Evolutionary conservation across 176 grass and related monocot species (phyloP).

Genomic region (Oryza glumipatula): DNA sequence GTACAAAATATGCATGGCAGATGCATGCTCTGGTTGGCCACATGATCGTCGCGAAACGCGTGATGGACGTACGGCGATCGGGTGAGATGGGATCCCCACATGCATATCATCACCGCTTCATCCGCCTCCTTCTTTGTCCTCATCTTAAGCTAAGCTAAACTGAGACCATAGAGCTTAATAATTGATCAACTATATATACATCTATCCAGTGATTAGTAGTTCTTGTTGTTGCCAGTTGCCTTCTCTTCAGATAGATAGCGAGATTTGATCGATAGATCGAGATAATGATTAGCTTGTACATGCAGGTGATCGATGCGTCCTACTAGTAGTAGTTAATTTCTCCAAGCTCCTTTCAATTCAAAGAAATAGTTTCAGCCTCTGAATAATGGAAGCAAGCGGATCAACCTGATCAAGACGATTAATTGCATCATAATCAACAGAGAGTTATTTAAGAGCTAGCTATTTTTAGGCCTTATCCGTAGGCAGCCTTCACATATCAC

Average conservation of each 20-base stretch:
- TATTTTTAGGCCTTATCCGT: too few relatives aligned
- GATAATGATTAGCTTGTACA: too few relatives aligned
- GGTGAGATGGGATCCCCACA: neutral
- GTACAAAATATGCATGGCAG: neutral
- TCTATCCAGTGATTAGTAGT: neutral
- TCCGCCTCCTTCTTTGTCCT: neutral
- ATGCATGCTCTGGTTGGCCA: neutral
- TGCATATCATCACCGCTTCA: neutral
- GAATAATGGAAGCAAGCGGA: neutral
- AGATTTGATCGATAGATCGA: too few relatives aligned
- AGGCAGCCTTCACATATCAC: too few relatives aligned
- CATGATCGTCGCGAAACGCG: neutral
- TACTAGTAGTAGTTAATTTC: too few relatives aligned
- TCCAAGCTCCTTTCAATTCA: too few relatives aligned
- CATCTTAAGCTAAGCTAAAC: neutral
- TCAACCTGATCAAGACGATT: too few relatives aligned
- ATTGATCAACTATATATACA: neutral
- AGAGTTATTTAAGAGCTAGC: too few relatives aligned
- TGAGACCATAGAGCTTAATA: neutral
- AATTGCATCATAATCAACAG: too few relatives aligned
- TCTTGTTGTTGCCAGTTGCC: neutral
- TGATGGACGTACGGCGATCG: neutral
- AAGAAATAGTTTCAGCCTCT: too few relatives aligned
- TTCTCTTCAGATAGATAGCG: neutral
- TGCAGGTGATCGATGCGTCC: too few relatives aligned